Base-by-base conservation (phyloP, 2,329 filamentous ascomycete genomes). In the Monilinia aucupariae region DNA sequence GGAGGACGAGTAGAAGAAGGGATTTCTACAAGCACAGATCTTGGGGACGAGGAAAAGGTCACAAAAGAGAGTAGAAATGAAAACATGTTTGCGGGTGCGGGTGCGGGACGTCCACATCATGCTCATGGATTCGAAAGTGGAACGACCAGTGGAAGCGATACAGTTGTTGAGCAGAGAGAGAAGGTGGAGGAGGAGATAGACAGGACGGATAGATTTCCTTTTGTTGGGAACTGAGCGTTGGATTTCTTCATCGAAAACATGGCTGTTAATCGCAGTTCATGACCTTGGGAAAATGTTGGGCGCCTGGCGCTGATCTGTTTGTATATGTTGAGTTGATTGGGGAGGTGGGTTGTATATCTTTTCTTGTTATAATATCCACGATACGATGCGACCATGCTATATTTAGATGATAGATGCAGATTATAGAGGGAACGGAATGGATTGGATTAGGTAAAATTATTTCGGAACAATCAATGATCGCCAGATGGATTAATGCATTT, bases 341-440 rank as follows among this genome's bases (percentile, higher is more conserved):
- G n/a, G 41, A 30, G 20, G 34, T 15, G 10, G 15, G 13, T 22
- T n/a, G 12, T 10, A n/a, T 37, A 13, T 37, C 20, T 37, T 25
- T 34, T 52, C 20, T 47, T 22, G 6, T 58, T 47, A 47, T 48
- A 41, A 58, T 58, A 58, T 58, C 54, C 54, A 58, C n/a, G 41
- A 25, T 34, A 58, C n/a, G 41, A 47, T 34, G 41, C 41, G 13
- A 58, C 20, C 27, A 58, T 2, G 32, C 47, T 47, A 34, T 30
- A 34, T 47, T 58, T 34, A 47, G 13, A 58, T 58, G 54, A 47
- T 47, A 47, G n/a, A 34, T 25, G 12, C 25, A 56, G 12, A 34
- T 10, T 9, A 34, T 20, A 15, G 10, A 47, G 7, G 27, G 20
- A 12, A 17, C 2, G 2, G n/a, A 22, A 47, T 32, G 5, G 8